These are phyloP conservation scores for Tuber microsphaerosporum DNA, from an alignment of 495 filamentous ascomycete genomes.

Conservation along the genomic window DNA sequence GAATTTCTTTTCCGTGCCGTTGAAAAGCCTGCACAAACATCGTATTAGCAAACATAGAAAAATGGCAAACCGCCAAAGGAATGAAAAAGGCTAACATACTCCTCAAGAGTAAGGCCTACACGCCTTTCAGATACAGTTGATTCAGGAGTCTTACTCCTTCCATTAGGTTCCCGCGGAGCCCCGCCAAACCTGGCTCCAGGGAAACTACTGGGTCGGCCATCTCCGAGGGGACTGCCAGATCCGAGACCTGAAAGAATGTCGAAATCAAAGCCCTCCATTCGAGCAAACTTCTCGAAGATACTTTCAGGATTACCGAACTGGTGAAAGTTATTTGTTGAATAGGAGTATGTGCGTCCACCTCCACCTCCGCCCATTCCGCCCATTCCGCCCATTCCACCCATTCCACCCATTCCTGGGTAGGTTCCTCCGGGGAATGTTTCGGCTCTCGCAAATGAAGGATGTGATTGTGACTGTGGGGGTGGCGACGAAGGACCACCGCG, in stretches of 20 bases:
- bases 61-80: not conserved
- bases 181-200: constrained; percentile 22
- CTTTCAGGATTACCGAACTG: constrained; percentile 75
- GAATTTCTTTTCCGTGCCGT: constrained; percentile 85
- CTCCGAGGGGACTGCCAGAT: constrained; percentile 44
- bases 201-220: constrained; percentile 40
- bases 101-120: constrained; percentile 73
- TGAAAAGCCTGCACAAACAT: constrained; percentile 50
- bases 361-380: constrained; percentile 28
- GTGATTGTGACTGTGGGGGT: constrained; percentile 45
- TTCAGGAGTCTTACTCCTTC: constrained; percentile 58
- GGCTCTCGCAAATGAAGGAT: constrained; percentile 53
- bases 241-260: constrained; percentile 46
- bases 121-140: constrained; percentile 83
- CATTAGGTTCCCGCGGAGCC: constrained; percentile 38
- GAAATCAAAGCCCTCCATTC: constrained; percentile 51
- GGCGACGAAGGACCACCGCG: constrained; percentile 71
- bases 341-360: constrained; percentile 39
- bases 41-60: not conserved
- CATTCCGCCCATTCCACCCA: constrained; percentile 26
- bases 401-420: constrained; percentile 44
- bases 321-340: constrained; percentile 24
- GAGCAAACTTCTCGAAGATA: constrained; percentile 77
- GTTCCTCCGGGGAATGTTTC: constrained; percentile 51
- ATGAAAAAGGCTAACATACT: constrained; percentile 43